phyloP scores from a whole-genome alignment of 73 alveolate genomes.

The Tetrahymena borealis region DNA sequence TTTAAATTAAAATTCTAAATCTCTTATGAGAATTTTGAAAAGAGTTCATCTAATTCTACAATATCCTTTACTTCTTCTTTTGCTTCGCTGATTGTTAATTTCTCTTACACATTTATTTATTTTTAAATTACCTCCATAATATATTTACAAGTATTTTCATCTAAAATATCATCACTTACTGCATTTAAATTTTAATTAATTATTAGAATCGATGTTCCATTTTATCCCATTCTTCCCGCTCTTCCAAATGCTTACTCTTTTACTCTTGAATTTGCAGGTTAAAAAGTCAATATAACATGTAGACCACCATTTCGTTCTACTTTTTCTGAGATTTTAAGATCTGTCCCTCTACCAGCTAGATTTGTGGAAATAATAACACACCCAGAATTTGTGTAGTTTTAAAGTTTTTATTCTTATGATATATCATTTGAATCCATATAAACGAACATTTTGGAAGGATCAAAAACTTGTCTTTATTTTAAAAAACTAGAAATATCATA shows the following conservation, averaged over 20 bases:
- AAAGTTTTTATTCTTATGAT: neutral
- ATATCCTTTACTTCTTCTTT: neutral
- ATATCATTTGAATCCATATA: neutral
- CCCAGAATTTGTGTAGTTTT: constrained; percentile 50
- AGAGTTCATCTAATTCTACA: neutral
- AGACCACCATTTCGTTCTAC: constrained; percentile 66
- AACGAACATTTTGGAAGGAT: neutral
- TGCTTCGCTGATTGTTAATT: neutral
- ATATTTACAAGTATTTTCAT: neutral
- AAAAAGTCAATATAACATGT: constrained; percentile 64
- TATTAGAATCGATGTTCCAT: neutral
- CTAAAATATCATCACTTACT: too few species aligned
- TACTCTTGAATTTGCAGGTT: constrained; percentile 60
- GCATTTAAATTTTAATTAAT: too few species aligned
- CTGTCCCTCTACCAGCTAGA: constrained; percentile 81
- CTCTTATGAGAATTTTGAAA: neutral
- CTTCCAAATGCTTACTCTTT: constrained; percentile 55
- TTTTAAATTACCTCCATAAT: too few species aligned
- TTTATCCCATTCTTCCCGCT: constrained; percentile 30
- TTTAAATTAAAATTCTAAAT: too few species aligned
- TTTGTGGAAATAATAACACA: constrained; percentile 69
- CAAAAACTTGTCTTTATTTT: neutral
- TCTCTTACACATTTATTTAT: neutral
- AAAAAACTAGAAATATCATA: neutral
- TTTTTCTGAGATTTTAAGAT: constrained; percentile 36